These are phyloP conservation scores for Cordia subcordata DNA, from an alignment of 257 asterid species.

Conservation along the genomic window DNA sequence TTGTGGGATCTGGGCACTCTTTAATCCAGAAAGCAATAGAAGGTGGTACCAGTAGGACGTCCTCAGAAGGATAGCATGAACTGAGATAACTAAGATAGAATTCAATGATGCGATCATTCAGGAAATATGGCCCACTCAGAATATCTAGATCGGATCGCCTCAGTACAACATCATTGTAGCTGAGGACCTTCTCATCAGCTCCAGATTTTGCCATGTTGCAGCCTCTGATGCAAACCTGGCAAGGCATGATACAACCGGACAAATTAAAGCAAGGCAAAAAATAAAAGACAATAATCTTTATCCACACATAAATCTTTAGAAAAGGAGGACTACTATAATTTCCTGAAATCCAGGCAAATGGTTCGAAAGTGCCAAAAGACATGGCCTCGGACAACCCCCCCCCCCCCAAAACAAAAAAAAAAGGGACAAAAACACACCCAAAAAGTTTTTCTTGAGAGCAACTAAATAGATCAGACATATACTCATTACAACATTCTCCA, in stretches of 20 bases:
- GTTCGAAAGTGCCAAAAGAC: too few species aligned
- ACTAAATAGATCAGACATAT: too few species aligned
- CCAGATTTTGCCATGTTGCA: slow-evolving; percentile 30
- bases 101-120: slow-evolving; percentile 78
- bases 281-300: too few species aligned
- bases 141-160: slow-evolving; percentile 65
- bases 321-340: too few species aligned
- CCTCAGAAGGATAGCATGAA: slow-evolving; percentile 43
- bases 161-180: slow-evolving; percentile 73
- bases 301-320: too few species aligned
- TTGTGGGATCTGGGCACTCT: slow-evolving; percentile 52
- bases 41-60: slow-evolving; percentile 66
- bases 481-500: too few species aligned
- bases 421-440: too few species aligned
- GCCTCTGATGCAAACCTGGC: neutral
- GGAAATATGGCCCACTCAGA: slow-evolving; percentile 61
- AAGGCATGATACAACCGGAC: neutral
- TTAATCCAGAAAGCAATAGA: slow-evolving; percentile 81
- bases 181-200: slow-evolving; percentile 56
- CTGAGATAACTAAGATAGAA: slow-evolving; percentile 72
- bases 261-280: too few species aligned
- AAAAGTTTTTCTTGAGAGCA: too few species aligned
- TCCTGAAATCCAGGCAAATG: too few species aligned
- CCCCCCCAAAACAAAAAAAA: too few species aligned
- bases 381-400: too few species aligned